Conservation (phyloP, 2,329 filamentous ascomycete genomes). For the Neofusicoccum sp. region DNA sequence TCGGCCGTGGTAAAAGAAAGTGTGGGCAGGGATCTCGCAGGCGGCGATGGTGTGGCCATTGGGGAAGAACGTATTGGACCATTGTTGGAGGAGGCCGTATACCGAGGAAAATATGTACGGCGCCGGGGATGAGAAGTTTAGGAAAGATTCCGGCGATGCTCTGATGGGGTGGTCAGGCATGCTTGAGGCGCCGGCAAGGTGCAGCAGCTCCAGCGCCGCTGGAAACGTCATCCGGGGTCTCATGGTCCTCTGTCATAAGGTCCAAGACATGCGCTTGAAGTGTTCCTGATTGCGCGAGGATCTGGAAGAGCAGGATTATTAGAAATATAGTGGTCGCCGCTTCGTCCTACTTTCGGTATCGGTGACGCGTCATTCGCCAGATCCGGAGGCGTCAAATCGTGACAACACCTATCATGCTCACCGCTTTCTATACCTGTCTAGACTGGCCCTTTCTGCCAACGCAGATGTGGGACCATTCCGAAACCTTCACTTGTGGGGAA, state of each 20-base stretch:
- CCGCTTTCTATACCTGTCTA: background rate
- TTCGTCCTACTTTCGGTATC: constrained; percentile 1
- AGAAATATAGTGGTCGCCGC: background rate
- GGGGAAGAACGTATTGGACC: constrained; percentile 53
- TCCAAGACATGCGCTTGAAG: background rate
- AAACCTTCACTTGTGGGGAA: too few species aligned
- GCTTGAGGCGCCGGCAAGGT: background rate
- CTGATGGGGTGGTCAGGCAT: background rate
- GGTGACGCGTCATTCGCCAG: constrained; percentile 16
- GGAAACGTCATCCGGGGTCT: background rate
- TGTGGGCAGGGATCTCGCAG: constrained; percentile 47
- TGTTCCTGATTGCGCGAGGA: background rate
- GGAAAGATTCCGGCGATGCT: constrained; percentile 13
- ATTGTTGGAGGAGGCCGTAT: constrained; percentile 49
- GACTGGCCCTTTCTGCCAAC: too few species aligned
- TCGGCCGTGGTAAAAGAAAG: constrained; percentile 51
- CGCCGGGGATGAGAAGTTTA: constrained; percentile 50
- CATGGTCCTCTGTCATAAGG: background rate
- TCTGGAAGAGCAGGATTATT: background rate
- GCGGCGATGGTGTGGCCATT: constrained; percentile 50
- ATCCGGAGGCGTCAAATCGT: background rate
- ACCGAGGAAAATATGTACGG: constrained; percentile 52
- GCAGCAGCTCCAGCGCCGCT: background rate
- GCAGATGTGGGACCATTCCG: too few species aligned
- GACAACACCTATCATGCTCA: background rate